Conservation (phyloP, 2,329 filamentous ascomycete genomes). For the Monosporascus sp. region DNA sequence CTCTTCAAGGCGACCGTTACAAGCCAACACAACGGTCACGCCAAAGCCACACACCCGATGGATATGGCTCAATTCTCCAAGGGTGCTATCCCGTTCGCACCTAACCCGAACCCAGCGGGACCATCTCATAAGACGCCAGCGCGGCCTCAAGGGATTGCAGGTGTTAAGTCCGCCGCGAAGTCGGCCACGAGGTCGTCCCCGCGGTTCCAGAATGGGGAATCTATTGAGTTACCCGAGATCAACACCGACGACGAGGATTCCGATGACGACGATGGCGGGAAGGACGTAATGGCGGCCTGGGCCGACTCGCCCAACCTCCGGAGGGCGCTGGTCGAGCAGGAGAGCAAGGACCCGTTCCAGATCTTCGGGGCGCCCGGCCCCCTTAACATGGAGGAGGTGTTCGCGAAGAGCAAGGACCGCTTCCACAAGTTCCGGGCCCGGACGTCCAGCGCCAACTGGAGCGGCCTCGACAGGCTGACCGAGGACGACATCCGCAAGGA, state of each 20-base stretch:
- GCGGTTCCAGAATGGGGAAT: conserved; percentile 81
- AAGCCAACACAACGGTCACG: conserved; percentile 60
- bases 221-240: conserved; percentile 90
- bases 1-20: conserved; percentile 63
- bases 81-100: conserved; percentile 83
- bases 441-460: conserved; percentile 95
- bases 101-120: conserved; percentile 53
- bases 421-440: conserved; percentile 84
- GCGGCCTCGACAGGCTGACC: conserved; percentile 67
- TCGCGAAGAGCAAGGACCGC: conserved; percentile 79
- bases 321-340: conserved; percentile 70
- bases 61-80: conserved; percentile 87
- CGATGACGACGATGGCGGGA: conserved; percentile 55
- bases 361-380: conserved; percentile 88
- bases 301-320: conserved; percentile 81
- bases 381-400: conserved; percentile 94
- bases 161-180: conserved; percentile 54
- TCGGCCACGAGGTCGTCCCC: conserved; percentile 66
- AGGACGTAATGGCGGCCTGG: conserved; percentile 71
- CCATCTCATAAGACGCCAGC: conserved; percentile 65
- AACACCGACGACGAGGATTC: conserved; percentile 83
- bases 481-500: conserved; percentile 69
- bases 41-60: conserved; percentile 61
- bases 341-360: conserved; percentile 73
- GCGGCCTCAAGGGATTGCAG: conserved; percentile 41